These are phyloP conservation scores for Leishmania turanica DNA, from an alignment of 208 protist species.

Conservation along the genomic window DNA sequence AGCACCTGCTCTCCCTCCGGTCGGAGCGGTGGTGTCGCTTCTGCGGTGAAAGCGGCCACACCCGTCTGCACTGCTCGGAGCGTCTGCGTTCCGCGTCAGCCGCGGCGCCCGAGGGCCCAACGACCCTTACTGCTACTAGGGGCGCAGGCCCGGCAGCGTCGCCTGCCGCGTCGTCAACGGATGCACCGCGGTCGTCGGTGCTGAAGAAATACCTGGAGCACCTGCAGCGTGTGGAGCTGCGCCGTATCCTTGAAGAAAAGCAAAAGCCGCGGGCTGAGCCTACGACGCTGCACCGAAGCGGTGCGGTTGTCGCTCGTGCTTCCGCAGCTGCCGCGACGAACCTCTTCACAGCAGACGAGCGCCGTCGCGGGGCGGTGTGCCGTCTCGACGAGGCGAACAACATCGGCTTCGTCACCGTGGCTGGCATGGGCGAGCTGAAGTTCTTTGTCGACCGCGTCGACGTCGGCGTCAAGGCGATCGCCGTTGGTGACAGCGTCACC, in stretches of 20 bases:
- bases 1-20: slow-evolving; percentile 46
- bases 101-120: neutral
- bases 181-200: slow-evolving; percentile 13
- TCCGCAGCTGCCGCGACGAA: neutral
- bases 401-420: slow-evolving; percentile 78
- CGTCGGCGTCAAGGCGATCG: slow-evolving; percentile 73
- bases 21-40: slow-evolving; percentile 69
- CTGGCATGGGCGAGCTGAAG: slow-evolving; percentile 73
- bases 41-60: slow-evolving; percentile 72
- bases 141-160: neutral
- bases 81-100: neutral
- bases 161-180: neutral
- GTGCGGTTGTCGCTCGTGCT: neutral
- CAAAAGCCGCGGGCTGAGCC: slow-evolving; percentile 31
- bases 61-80: slow-evolving; percentile 43
- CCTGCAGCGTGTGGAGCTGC: slow-evolving; percentile 69
- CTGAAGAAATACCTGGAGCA: slow-evolving; percentile 62
- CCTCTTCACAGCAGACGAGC: slow-evolving; percentile 54
- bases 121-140: neutral
- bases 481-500: slow-evolving; percentile 70
- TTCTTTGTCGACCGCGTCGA: slow-evolving; percentile 88
- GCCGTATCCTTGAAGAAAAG: slow-evolving; percentile 72
- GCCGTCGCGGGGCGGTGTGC: slow-evolving; percentile 66
- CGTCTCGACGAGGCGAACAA: slow-evolving; percentile 69
- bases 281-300: slow-evolving; percentile 10